Evolutionary conservation across 495 filamentous ascomycete genomes (phyloP), one percentile per base, ranked within the genome.

Genomic region (Aspergillus coremiiformis): DNA sequence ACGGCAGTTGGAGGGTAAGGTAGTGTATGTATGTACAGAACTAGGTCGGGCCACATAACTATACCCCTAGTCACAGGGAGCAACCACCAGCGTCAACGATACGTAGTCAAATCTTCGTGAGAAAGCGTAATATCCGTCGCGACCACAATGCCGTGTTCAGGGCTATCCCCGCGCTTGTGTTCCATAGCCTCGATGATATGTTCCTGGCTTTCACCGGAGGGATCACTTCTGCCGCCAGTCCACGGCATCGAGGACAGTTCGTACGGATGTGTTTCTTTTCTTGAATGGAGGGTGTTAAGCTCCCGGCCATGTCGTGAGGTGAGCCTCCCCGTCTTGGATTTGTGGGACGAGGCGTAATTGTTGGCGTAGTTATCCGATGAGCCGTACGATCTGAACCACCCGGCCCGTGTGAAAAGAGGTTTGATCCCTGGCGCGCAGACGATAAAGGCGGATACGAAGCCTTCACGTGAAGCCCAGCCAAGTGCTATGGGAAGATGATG

Each of bases 391-490:
- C 26, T 26, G 33, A 56, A 51, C 47, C 53, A 51, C 5, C 41
- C 27, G 42, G 35, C 32, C 7, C 47, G 20, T 2, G 21, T 39
- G 21, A 60, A 50, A 3, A 60, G 49, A 3, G 58, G 54, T 19
- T 57, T 57, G 42, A 61, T 54, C 2, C 50, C 47, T 0, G 58
- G 52, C 0, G 47, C 45, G 21, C 30, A 53, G 26, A 54, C 58
- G 42, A 49, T 44, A 39, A 61, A 39, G 3, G 24, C 46, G 11
- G 52, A 48, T n/a, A 61, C 51, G 39, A 61, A 49, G 27, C 19
- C 43, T 52, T 61, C 54, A 30, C 58, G 58, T 4, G 44, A 47
- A 4, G 58, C 58, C 58, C 58, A 61, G 5, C 49, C 53, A 4
- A 54, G 45, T n/a, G 50, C 54, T 11, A 37, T 55, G 11, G 39